These are phyloP conservation scores for Simmondsia chinensis DNA, from an alignment of 148 eudicot species.

Conservation along the genomic window DNA sequence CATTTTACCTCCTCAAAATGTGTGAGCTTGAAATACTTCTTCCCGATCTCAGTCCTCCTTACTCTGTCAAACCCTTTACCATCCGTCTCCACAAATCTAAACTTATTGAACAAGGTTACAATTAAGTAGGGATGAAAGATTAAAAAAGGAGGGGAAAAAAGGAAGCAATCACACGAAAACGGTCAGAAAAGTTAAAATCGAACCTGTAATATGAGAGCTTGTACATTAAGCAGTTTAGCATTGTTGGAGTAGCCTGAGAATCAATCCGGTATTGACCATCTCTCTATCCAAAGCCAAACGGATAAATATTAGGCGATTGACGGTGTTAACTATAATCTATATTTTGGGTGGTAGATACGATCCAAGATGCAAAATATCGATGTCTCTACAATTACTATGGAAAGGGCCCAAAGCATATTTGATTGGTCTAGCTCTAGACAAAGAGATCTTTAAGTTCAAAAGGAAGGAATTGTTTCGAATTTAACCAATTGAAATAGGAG, in stretches of 20 bases:
- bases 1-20: constrained; percentile 88
- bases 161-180: neutral
- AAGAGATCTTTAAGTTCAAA: no score
- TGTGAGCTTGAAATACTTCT: constrained; percentile 77
- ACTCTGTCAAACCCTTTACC: constrained; percentile 91
- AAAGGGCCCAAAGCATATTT: no score
- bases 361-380: no score
- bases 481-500: no score
- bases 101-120: constrained; percentile 9
- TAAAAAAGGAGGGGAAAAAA: neutral
- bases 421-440: no score
- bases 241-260: constrained; percentile 86
- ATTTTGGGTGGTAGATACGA: no score
- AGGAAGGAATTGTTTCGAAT: no score
- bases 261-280: constrained; percentile 97
- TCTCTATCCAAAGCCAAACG: constrained; percentile 35
- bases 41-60: constrained; percentile 89
- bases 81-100: constrained; percentile 94
- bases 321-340: no score
- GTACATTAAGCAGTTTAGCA: constrained; percentile 92
- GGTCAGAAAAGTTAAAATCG: neutral
- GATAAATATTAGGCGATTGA: constrained; percentile 9
- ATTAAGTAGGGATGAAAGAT: neutral
- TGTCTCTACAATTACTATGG: no score
- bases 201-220: constrained; percentile 94